These are phyloP conservation scores for Dispira parvispora DNA, from an alignment of 192 early-diverging fungal species.

Conservation along the genomic window DNA sequence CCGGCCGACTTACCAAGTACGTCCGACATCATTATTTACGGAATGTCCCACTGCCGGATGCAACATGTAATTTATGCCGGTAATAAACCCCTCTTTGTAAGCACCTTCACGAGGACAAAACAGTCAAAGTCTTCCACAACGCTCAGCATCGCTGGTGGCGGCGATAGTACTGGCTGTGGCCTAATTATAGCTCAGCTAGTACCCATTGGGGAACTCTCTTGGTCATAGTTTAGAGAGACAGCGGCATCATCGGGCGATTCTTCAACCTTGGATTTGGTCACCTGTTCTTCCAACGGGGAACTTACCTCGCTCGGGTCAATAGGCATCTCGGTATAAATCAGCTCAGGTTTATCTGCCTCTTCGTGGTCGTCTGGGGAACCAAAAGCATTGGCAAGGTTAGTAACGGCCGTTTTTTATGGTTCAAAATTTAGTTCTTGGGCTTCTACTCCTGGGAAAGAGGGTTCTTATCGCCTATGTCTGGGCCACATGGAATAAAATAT, in stretches of 20 bases:
- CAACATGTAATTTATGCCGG: slow-evolving; percentile 41
- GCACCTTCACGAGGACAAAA: slow-evolving; percentile 59
- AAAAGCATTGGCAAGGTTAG: neutral
- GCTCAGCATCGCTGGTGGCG: too few species aligned
- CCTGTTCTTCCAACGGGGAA: too few species aligned
- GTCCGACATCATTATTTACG: slow-evolving; percentile 38
- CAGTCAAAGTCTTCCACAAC: slow-evolving; percentile 20
- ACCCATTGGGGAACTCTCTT: too few species aligned
- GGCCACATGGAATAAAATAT: slow-evolving; percentile 66
- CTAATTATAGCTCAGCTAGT: too few species aligned
- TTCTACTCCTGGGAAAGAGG: slow-evolving; percentile 38
- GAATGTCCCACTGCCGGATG: slow-evolving; percentile 36
- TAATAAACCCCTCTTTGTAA: slow-evolving; percentile 62
- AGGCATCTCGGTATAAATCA: too few species aligned
- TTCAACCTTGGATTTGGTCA: too few species aligned
- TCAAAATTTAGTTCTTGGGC: slow-evolving; percentile 23
- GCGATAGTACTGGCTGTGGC: too few species aligned
- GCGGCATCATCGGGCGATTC: too few species aligned
- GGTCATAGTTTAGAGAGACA: too few species aligned
- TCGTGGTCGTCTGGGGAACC: too few species aligned
- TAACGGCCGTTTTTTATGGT: neutral
- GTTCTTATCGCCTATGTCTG: slow-evolving; percentile 47
- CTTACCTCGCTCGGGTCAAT: too few species aligned
- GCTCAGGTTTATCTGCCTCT: too few species aligned
- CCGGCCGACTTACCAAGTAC: slow-evolving; percentile 90